These are phyloP conservation scores for Peterozyma xylosa DNA, from an alignment of 805 yeast genomes.

Conservation along the genomic window DNA sequence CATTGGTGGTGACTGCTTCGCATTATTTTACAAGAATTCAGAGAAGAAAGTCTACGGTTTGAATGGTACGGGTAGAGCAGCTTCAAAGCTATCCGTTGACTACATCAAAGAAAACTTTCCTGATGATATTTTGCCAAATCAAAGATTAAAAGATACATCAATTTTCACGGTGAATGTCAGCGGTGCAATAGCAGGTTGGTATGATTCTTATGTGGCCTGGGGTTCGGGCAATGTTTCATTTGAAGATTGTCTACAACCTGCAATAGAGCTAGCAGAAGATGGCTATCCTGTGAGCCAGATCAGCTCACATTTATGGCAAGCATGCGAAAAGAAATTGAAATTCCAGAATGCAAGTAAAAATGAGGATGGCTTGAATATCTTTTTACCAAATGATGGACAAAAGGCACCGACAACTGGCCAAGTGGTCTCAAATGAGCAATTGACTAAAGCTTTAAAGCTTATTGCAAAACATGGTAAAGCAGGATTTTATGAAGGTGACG, in stretches of 20 bases:
- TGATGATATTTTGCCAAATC: constrained; percentile 32
- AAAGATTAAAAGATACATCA: constrained; percentile 43
- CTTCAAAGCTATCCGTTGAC: constrained; percentile 40
- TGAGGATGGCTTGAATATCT: constrained; percentile 19
- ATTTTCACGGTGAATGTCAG: constrained; percentile 65
- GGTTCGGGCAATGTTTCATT: constrained; percentile 63
- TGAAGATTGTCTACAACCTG: constrained; percentile 52
- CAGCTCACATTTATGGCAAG: constrained; percentile 43
- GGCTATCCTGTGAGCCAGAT: constrained; percentile 62
- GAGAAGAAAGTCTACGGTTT: constrained; percentile 52
- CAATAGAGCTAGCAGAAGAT: constrained; percentile 59
- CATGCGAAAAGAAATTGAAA: constrained; percentile 29
- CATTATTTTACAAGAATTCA: constrained; percentile 44
- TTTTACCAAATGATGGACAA: constrained; percentile 29
- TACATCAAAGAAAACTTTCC: constrained; percentile 30
- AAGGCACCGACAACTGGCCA: constrained; percentile 54
- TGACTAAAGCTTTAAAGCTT: constrained; percentile 45
- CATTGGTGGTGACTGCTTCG: constrained; percentile 65
- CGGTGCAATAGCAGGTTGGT: constrained; percentile 78
- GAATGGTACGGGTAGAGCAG: constrained; percentile 73
- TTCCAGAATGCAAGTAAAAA: constrained; percentile 21
- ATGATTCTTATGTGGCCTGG: constrained; percentile 60
- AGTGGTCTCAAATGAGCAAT: constrained; percentile 38
- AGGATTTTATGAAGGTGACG: constrained; percentile 65
- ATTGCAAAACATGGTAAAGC: constrained; percentile 52